phyloP scores from a whole-genome alignment of 805 yeast species.

The Candida morakotiae region DNA sequence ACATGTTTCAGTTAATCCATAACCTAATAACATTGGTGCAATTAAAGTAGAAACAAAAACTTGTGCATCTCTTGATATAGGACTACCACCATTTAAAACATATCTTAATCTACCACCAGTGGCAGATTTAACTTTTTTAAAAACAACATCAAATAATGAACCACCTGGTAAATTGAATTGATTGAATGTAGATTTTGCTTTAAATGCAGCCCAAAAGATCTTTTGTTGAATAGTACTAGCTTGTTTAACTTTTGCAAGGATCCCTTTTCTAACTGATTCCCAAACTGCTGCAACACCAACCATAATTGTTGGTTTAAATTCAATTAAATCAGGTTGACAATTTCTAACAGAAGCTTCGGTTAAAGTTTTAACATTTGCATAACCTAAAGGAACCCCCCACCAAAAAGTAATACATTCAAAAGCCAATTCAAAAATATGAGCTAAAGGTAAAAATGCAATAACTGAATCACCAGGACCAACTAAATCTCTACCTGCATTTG shows the following conservation, averaged over 20 bases:
- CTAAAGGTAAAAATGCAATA: slow-evolving; percentile 88
- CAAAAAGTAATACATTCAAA: slow-evolving; percentile 75
- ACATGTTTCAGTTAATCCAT: slow-evolving; percentile 94
- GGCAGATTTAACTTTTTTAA: slow-evolving; percentile 85
- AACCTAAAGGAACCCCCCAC: slow-evolving; percentile 91
- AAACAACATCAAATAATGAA: slow-evolving; percentile 66
- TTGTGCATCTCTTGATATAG: slow-evolving; percentile 79
- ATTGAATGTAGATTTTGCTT: slow-evolving; percentile 62
- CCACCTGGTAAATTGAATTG: slow-evolving; percentile 74
- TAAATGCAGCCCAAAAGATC: slow-evolving; percentile 84
- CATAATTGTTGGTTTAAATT: slow-evolving; percentile 88
- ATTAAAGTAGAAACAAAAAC: slow-evolving; percentile 69
- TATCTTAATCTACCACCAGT: slow-evolving; percentile 85
- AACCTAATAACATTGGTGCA: slow-evolving; percentile 88
- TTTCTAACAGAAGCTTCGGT: slow-evolving; percentile 78
- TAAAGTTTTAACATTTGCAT: slow-evolving; percentile 88
- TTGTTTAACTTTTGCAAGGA: slow-evolving; percentile 66
- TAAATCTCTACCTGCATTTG: slow-evolving; percentile 49
- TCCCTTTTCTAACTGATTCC: slow-evolving; percentile 94
- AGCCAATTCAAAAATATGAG: slow-evolving; percentile 90
- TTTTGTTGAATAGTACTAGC: slow-evolving; percentile 66
- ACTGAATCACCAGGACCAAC: slow-evolving; percentile 63
- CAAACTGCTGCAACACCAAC: slow-evolving; percentile 99
- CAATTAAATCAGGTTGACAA: slow-evolving; percentile 83
- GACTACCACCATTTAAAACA: slow-evolving; percentile 89